Evolutionary conservation across 495 filamentous ascomycete species (phyloP).

Genomic region (Daldinia caldariorum): DNA sequence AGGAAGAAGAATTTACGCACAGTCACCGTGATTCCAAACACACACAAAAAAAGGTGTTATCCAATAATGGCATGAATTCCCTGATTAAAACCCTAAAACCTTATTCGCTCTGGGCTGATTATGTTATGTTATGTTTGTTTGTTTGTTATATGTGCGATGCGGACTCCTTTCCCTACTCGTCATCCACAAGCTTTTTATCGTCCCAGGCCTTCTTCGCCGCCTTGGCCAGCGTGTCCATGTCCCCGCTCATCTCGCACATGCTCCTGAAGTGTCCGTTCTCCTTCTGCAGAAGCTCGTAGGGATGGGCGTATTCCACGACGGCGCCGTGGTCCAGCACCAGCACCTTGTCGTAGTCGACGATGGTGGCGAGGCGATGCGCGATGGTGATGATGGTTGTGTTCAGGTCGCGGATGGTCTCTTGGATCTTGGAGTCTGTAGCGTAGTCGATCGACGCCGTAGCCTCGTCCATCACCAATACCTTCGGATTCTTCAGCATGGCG

Average conservation of each 20-base stretch:
- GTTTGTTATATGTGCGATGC: neutral
- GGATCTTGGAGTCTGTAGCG: conserved; percentile 93
- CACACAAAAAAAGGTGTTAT: no score
- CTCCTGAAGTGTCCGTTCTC: conserved; percentile 77
- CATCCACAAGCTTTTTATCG: conserved; percentile 55
- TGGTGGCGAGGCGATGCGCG: conserved; percentile 95
- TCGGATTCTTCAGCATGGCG: conserved; percentile 89
- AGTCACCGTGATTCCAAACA: no score
- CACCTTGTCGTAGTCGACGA: conserved; percentile 99
- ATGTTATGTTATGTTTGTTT: no score
- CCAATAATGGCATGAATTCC: no score
- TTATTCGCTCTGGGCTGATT: no score
- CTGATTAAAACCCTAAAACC: no score
- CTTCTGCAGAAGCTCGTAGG: conserved; percentile 77
- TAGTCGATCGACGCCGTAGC: conserved; percentile 99
- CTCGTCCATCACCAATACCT: conserved; percentile 98
- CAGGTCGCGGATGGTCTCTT: conserved; percentile 90
- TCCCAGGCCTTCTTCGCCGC: conserved; percentile 76
- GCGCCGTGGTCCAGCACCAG: conserved; percentile 89
- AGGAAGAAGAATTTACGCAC: no score
- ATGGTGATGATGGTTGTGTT: conserved; percentile 96
- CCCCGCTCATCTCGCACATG: conserved; percentile 97
- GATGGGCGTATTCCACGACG: conserved; percentile 89
- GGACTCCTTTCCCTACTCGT: conserved; percentile 37
- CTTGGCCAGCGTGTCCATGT: conserved; percentile 74